These are phyloP conservation scores for Pseudozyma sp. DNA, from an alignment of 1,284 basidiomycete species.

Conservation along the genomic window DNA sequence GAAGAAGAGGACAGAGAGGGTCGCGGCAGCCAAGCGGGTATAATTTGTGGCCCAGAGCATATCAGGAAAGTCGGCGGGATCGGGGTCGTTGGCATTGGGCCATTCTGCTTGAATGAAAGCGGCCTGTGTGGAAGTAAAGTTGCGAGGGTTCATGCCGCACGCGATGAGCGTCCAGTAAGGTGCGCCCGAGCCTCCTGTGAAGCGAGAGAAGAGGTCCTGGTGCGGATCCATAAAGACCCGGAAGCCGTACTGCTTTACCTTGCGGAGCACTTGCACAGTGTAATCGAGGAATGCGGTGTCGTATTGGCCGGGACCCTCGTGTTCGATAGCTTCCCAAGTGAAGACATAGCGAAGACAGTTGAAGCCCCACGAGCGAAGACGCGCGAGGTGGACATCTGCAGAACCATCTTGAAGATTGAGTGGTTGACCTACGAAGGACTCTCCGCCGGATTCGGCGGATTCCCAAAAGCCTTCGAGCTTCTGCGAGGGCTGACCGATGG, in stretches of 20 bases:
- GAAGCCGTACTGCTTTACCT: constrained; percentile 95
- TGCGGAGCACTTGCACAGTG: constrained; percentile 83
- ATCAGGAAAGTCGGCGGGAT: constrained; percentile 81
- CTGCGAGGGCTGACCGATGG: constrained; percentile 76
- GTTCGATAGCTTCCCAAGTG: constrained; percentile 94
- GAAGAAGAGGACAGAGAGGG: constrained; percentile 93
- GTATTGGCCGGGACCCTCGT: constrained; percentile 91
- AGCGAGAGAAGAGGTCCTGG: constrained; percentile 96
- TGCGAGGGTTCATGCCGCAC: constrained; percentile 87
- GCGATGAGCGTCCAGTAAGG: constrained; percentile 94
- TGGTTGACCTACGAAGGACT: constrained; percentile 80
- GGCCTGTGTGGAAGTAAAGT: constrained; percentile 84
- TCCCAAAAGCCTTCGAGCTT: constrained; percentile 87
- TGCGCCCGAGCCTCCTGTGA: constrained; percentile 94
- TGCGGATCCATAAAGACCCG: constrained; percentile 94
- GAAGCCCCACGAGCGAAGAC: constrained; percentile 91
- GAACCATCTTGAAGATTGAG: constrained; percentile 82
- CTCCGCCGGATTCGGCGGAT: constrained; percentile 78
- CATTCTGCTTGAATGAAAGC: constrained; percentile 92
- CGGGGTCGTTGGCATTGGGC: constrained; percentile 75
- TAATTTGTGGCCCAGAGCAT: constrained; percentile 99
- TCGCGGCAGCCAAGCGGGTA: constrained; percentile 85
- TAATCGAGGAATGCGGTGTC: constrained; percentile 94
- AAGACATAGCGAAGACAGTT: constrained; percentile 91
- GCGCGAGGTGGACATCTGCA: constrained; percentile 86